phyloP scores from a whole-genome alignment of 2,329 filamentous ascomycete genomes.

The Xylaria sp. region DNA sequence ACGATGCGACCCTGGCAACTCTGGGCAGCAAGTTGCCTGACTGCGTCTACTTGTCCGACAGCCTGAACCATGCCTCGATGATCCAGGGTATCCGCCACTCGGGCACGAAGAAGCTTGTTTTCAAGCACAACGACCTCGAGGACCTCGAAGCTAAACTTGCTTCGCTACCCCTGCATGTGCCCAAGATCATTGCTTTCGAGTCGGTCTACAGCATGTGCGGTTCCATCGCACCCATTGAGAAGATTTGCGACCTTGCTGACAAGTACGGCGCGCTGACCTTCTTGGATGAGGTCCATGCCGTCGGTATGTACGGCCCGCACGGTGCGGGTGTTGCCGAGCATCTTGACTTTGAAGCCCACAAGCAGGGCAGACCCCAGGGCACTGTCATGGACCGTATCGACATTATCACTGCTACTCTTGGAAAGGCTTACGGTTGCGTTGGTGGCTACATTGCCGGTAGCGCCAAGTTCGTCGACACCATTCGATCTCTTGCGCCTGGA shows the following conservation, averaged over 20 bases:
- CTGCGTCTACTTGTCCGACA: conserved; percentile 97
- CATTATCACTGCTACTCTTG: conserved; percentile 94
- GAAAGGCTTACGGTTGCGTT: conserved; percentile 96
- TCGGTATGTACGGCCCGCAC: conserved; percentile 97
- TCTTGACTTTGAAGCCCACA: conserved; percentile 85
- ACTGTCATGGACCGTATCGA: conserved; percentile 94
- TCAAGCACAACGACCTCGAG: conserved; percentile 95
- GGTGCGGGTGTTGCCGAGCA: conserved; percentile 97
- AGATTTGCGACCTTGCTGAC: conserved; percentile 91
- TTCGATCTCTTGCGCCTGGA: conserved; percentile 89
- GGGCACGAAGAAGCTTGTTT: conserved; percentile 93
- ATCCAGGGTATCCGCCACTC: conserved; percentile 98
- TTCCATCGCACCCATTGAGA: conserved; percentile 90
- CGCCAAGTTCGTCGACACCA: conserved; percentile 78
- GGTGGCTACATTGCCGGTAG: conserved; percentile 96
- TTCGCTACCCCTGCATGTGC: conserved; percentile 73
- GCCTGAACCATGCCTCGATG: conserved; percentile 97
- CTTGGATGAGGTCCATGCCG: conserved; percentile 95
- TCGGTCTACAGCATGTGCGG: conserved; percentile 99
- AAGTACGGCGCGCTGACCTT: conserved; percentile 98
- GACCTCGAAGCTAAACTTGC: conserved; percentile 92
- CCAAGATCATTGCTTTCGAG: conserved; percentile 98
- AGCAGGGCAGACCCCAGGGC: conserved; percentile 65
- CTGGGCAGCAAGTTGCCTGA: conserved; percentile 94
- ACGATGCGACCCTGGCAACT: conserved; percentile 93